Evolutionary conservation across 139 green algal species (phyloP).

Genomic region (Ettlia oleoabundans): DNA sequence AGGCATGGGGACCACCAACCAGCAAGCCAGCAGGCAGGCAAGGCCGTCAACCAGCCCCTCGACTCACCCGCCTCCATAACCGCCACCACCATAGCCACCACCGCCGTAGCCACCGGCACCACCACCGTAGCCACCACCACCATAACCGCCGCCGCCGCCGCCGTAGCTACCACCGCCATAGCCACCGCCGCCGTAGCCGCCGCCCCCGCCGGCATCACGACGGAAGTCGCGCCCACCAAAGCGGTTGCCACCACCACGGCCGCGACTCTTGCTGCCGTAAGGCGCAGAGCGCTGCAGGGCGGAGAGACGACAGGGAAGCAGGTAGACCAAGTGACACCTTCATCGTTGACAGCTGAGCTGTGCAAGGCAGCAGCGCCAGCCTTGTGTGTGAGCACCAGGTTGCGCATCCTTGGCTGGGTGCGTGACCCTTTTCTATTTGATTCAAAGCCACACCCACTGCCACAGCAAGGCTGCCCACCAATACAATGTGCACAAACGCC

Average conservation of each 20-base stretch:
- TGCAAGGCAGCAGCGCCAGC: too few relatives aligned
- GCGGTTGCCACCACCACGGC: constrained; percentile 59
- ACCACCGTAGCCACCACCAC: constrained; percentile 38
- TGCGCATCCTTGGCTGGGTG: too few relatives aligned
- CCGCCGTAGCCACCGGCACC: constrained; percentile 43
- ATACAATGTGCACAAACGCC: neutral
- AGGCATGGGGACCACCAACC: too few relatives aligned
- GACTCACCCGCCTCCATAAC: constrained; percentile 38
- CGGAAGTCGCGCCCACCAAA: constrained; percentile 95
- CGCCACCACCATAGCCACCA: constrained; percentile 44
- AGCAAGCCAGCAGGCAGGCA: neutral
- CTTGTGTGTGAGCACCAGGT: too few relatives aligned
- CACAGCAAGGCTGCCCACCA: too few relatives aligned
- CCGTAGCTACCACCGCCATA: constrained; percentile 85
- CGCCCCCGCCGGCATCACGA: constrained; percentile 67
- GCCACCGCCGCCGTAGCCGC: constrained; percentile 33
- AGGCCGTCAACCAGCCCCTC: neutral
- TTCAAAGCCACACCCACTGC: too few relatives aligned
- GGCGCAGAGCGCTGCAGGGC: constrained; percentile 27
- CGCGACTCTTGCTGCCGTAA: constrained; percentile 60
- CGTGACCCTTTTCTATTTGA: too few relatives aligned
- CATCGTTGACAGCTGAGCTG: neutral
- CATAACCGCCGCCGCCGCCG: constrained; percentile 58
- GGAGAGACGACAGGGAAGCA: neutral
- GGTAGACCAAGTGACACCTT: neutral